Base-by-base conservation (phyloP, 2,329 filamentous ascomycete genomes). In the Tolypocladium album region DNA sequence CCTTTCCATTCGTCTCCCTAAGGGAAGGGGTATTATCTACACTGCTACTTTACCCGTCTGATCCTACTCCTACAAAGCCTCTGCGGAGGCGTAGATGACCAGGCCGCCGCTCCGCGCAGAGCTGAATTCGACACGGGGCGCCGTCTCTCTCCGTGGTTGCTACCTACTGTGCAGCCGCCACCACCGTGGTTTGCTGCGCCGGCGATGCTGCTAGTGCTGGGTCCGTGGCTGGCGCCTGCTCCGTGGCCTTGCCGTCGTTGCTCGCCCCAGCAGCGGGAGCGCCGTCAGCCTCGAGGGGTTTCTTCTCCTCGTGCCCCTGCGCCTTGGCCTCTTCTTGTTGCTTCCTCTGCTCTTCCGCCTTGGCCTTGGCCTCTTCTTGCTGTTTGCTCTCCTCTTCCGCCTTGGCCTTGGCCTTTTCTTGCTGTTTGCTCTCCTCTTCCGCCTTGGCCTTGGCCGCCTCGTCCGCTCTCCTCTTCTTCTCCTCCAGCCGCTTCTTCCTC, bases 401-500 rank as follows among this genome's bases (percentile, higher is more conserved):
- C 22, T 47, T 47, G 22, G 43, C 43, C 3, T 56, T 47, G 43
- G n/a, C 27, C 27, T 31, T 39, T 27, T 60, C 55, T 31, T 31
- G 27, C 27, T 3, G 7, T 56, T 59, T 24, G 60, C 58, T 36
- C 27, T 63, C 64, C 34, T 55, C 50, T 6, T 39, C 53, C 22
- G 43, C 22, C 22, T 47, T 47, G 22, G 43, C 43, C 3, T 56
- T 47, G 43, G n/a, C 43, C 36, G n/a, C 43, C 36, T 60, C 55
- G 7, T 57, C 60, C 34, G 61, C 58, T 27, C 27, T 63, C 64
- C 34, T 55, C 50, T 64, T 64, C 59, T 65, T 64, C 60, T 65
- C 64, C 55, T 66, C 65, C 36, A 66, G 40, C 40, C 57, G 52
- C 17, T n/a, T 31, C 31, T 64, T 13, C 63, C 65, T 27, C 65